Evolutionary conservation across 2,329 filamentous ascomycete species (phyloP).

Genomic region (Diaporthe helianthi): DNA sequence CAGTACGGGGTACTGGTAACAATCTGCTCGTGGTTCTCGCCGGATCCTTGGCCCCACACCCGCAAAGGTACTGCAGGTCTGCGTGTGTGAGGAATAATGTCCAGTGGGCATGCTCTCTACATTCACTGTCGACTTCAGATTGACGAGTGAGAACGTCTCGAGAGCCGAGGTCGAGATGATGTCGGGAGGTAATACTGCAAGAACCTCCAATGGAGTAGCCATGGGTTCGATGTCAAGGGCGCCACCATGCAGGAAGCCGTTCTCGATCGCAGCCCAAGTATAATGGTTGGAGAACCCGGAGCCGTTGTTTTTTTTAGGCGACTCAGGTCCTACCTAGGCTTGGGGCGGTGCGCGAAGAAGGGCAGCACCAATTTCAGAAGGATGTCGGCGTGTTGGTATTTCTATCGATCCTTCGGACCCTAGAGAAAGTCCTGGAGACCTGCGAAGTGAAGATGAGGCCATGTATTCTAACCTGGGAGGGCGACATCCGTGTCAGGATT

Average conservation of each 20-base stretch:
- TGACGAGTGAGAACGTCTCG: slow-evolving; percentile 10
- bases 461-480: neutral
- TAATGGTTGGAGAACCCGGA: slow-evolving; percentile 11
- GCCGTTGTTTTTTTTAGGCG: slow-evolving; percentile 22
- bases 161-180: slow-evolving; percentile 9
- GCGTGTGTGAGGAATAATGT: neutral
- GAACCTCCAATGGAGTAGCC: neutral
- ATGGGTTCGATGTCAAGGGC: slow-evolving; percentile 36
- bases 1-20: neutral
- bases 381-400: slow-evolving; percentile 7
- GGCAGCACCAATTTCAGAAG: neutral
- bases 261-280: neutral
- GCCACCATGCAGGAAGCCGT: slow-evolving; percentile 37
- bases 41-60: slow-evolving; percentile 1
- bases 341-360: slow-evolving; percentile 7
- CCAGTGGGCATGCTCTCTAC: neutral
- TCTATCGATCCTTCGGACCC: slow-evolving; percentile 11
- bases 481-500: slow-evolving; percentile 8
- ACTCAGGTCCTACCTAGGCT: slow-evolving; percentile 16
- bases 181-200: neutral
- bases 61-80: neutral
- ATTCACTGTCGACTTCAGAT: neutral
- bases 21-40: neutral
- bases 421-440: neutral
- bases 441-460: slow-evolving; percentile 12